Evolutionary conservation across 2,329 filamentous ascomycete species (phyloP), one percentile per base, ranked within the genome.

Genomic region (Beauveria pseudobassiana): DNA sequence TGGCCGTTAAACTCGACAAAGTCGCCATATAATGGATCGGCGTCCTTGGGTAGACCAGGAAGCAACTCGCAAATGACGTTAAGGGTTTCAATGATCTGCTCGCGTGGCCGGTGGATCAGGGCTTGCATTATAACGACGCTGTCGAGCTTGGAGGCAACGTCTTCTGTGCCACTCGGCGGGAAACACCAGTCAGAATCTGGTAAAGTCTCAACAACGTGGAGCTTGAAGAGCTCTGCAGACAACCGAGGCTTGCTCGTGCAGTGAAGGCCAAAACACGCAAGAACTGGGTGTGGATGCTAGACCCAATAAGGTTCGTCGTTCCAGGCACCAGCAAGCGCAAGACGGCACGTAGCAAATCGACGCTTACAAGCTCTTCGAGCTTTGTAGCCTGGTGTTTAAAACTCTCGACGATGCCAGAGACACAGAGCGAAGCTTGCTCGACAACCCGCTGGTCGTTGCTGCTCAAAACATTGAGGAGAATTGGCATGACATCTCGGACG

Each of bases 191-290:
- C 55, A 99, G 77, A 48, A 99, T 98, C 74, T 99, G 95, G 71
- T 98, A 99, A 2, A 99, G 95, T 99, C 74, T 98, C 95, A 28
- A 99, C 95, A 59, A 99, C 89, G 67, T 97, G 93, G 83, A 98
- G 90, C 75, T 93, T 96, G 73, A 99, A 87, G 14, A 99, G 82
- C 69, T 97, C 93, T 2, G 90, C 89, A 4, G 95, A 96, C 24
- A 97, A 80, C 16, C 83, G 84, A 20, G 95, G 71, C 95, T 98
- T 2, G 92, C 91, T 67, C 90, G 90, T 46, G 93, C 91, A 4
- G 90, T 93, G 67, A 96, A 96, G 5, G 93, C 90, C 61, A 99
- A 79, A 7, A 98, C 92, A 40, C 93, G 88, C 24, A 99, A 82
- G 71, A 99, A 98, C 70, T 96, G 92, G 0, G 96, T 99, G 74